Evolutionary conservation across 768 basidiomycete genomes (phyloP).

Genomic region (Peribolospora kevripleyi): DNA sequence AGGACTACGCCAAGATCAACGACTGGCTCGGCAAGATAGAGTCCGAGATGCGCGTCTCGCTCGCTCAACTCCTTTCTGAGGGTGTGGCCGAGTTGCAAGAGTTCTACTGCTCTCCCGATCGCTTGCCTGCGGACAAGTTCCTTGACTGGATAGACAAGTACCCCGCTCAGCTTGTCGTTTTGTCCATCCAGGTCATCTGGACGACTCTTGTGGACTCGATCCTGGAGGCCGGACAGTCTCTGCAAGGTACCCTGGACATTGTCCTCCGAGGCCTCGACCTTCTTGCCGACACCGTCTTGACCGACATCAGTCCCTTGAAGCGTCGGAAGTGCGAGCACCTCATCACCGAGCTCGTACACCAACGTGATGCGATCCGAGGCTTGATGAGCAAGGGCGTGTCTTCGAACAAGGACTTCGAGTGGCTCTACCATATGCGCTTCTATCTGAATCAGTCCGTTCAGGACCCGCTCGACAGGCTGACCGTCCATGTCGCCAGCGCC

Average conservation of each 20-base stretch:
- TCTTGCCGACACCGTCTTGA: conserved; percentile 86
- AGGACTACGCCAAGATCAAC: conserved; percentile 92
- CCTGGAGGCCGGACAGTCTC: conserved; percentile 31
- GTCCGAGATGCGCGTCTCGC: conserved; percentile 69
- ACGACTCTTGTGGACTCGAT: conserved; percentile 55
- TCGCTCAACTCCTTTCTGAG: conserved; percentile 55
- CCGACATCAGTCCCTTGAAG: conserved; percentile 67
- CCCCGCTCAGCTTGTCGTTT: conserved; percentile 83
- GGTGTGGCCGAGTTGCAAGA: conserved; percentile 53
- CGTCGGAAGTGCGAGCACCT: conserved; percentile 95
- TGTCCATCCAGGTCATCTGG: conserved; percentile 92
- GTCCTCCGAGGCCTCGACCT: conserved; percentile 66
- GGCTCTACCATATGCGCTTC: conserved; percentile 98
- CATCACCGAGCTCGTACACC: conserved; percentile 95
- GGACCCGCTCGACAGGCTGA: conserved; percentile 54
- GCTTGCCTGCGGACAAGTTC: conserved; percentile 40
- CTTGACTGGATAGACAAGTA: conserved; percentile 81
- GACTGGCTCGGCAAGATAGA: conserved; percentile 91
- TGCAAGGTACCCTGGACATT: conserved; percentile 45
- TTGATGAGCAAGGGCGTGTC: conserved; percentile 41
- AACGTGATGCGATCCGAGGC: conserved; percentile 72
- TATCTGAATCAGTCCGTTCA: conserved; percentile 51
- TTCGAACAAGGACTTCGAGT: conserved; percentile 53
- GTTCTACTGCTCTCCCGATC: conserved; percentile 46
- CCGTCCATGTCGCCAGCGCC: conserved; percentile 69